Conservation (phyloP, 176 grass and related monocot species). For the Hsuehochloa calcarea region DNA sequence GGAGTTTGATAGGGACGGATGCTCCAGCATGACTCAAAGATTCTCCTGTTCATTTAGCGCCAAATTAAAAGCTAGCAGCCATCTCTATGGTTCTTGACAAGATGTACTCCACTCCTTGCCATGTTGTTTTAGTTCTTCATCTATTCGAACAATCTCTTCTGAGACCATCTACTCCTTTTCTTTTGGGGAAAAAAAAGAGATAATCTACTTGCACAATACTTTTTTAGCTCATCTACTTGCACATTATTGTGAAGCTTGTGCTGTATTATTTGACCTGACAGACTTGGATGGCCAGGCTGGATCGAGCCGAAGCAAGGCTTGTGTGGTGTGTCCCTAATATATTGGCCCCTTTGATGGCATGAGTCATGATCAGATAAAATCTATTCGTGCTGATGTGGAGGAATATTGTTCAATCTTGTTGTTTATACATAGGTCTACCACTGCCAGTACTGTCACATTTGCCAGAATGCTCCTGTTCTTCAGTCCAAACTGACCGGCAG, state of each 20-base stretch:
- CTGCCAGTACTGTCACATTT: neutral
- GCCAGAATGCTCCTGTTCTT: neutral
- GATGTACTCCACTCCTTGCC: conserved; percentile 44
- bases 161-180: neutral
- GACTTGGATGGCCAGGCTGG: conserved; percentile 30
- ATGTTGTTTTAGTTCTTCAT: conserved; percentile 13
- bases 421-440: neutral
- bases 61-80: neutral
- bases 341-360: neutral
- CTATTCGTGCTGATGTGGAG: conserved; percentile 24
- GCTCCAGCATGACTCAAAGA: conserved; percentile 31
- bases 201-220: neutral
- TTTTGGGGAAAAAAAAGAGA: neutral
- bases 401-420: conserved; percentile 28
- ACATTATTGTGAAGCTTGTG: conserved; percentile 27
- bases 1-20: conserved; percentile 50
- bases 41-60: conserved; percentile 35
- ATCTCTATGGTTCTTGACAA: conserved; percentile 22
- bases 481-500: neutral
- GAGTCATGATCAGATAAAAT: conserved; percentile 33
- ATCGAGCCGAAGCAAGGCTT: conserved; percentile 1
- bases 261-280: conserved; percentile 45
- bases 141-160: conserved; percentile 15
- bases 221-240: neutral
- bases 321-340: neutral